Evolutionary conservation across 2,329 filamentous ascomycete genomes (phyloP).

Genomic region (Fusarium pseudograminearum): DNA sequence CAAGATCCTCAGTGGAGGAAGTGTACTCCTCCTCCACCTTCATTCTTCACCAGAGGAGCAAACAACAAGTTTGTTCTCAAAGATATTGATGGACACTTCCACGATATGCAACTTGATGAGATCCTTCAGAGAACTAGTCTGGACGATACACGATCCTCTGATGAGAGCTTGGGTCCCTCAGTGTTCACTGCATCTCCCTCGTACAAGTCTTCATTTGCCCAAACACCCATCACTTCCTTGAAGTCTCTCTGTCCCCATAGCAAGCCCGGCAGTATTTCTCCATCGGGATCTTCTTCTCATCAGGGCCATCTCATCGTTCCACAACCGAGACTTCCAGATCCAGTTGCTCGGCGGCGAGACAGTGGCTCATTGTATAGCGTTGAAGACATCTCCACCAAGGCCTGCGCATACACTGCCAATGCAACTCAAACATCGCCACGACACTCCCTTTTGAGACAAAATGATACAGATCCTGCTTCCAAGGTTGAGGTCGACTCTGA

Average conservation of each 20-base stretch:
- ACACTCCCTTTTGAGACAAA: constrained; percentile 4
- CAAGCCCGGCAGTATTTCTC: constrained; percentile 1
- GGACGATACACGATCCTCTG: constrained; percentile 17
- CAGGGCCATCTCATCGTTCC: constrained; percentile 10
- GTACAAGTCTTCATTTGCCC: constrained; percentile 33
- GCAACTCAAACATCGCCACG: constrained; percentile 23
- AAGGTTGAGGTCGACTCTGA: constrained; percentile 27
- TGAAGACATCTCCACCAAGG: constrained; percentile 1
- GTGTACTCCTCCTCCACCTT: constrained; percentile 2
- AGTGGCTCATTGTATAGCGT: constrained; percentile 4
- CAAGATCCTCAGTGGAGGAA: constrained; percentile 3
- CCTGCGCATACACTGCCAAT: constrained; percentile 1
- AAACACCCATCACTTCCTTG: constrained; percentile 22
- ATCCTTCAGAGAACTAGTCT: constrained; percentile 9
- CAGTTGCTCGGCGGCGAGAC: constrained; percentile 13
- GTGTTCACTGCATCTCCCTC: constrained; percentile 20
- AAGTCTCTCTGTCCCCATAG: constrained; percentile 6
- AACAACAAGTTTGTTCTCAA: constrained; percentile 8
- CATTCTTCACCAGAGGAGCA: constrained; percentile 10
- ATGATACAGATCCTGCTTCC: not conserved
- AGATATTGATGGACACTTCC: not conserved
- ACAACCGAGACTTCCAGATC: constrained; percentile 9
- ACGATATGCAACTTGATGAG: not conserved
- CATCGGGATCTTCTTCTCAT: not conserved
- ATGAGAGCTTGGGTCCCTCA: constrained; percentile 19